Percentiles rank a stretch among this genome's conserved stretches.
Conservation (phyloP, 2,329 filamentous ascomycete genomes). For the Venturia oleaginea region DNA sequence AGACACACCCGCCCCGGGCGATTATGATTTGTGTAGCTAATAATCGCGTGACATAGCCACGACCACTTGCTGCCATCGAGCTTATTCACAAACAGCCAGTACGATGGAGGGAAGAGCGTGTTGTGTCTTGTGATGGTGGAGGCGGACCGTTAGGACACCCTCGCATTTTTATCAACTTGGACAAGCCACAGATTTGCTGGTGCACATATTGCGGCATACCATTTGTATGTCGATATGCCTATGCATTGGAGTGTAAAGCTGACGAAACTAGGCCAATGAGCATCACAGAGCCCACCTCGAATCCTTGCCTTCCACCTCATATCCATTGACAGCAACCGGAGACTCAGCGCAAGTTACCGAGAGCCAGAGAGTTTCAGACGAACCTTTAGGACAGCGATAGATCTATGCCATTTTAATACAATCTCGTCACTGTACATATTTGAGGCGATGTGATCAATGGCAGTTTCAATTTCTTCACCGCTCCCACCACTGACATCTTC, state of each 20-base stretch:
- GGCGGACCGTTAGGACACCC: constrained; percentile 87
- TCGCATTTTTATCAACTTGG: constrained; percentile 91
- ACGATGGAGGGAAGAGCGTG: constrained; percentile 72
- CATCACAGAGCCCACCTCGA: constrained; percentile 78
- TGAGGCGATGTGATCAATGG: neutral
- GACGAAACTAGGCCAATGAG: constrained; percentile 63
- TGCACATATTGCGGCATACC: constrained; percentile 93
- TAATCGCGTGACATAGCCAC: constrained; percentile 52
- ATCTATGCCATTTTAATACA: neutral
- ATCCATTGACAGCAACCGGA: constrained; percentile 61
- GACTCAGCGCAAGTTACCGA: constrained; percentile 51
- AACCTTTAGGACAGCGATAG: constrained; percentile 52
- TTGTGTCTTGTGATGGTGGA: constrained; percentile 85
- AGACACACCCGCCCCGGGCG: neutral
- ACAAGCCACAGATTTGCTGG: constrained; percentile 85
- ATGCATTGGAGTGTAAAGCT: constrained; percentile 9
- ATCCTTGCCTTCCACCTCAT: constrained; percentile 69
- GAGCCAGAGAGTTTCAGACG: constrained; percentile 49
- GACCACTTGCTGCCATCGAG: constrained; percentile 82
- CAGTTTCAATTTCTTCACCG: neutral
- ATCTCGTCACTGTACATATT: constrained; percentile 1
- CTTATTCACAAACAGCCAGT: constrained; percentile 95
- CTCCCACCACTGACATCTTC: too few species aligned
- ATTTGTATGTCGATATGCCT: constrained; percentile 50
- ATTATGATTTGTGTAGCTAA: constrained; percentile 17